Evolutionary conservation across 179 eudicot genomes (phyloP).

Genomic region (Beta lomatogona): DNA sequence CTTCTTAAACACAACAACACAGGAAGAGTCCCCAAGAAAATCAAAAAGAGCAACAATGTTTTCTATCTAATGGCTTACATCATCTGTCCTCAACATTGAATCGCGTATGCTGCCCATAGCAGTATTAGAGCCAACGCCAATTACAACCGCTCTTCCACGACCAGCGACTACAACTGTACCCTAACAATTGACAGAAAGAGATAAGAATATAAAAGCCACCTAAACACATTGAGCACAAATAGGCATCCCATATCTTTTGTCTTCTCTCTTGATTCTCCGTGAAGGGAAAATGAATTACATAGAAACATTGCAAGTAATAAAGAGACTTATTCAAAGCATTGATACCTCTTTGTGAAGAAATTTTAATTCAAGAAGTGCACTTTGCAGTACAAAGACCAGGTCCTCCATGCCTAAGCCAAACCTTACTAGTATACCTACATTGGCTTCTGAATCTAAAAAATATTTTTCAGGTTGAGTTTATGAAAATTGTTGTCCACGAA

Average conservation of each 20-base stretch:
- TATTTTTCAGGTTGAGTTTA: background rate
- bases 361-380: background rate
- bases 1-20: background rate
- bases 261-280: background rate
- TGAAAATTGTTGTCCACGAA: background rate
- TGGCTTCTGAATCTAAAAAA: background rate
- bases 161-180: conserved; percentile 97
- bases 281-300: background rate
- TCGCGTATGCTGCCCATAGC: conserved; percentile 99
- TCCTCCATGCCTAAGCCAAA: too few species aligned
- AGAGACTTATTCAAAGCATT: background rate
- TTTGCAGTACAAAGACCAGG: too few species aligned
- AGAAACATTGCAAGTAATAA: background rate
- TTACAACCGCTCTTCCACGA: conserved; percentile 91
- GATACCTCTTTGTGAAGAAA: background rate
- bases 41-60: background rate
- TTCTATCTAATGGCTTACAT: conserved; percentile 50
- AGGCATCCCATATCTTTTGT: background rate
- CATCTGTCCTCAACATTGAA: conserved; percentile 94
- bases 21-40: background rate
- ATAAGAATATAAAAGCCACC: conserved; percentile 10
- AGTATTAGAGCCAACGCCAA: conserved; percentile 96
- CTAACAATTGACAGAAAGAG: conserved; percentile 43
- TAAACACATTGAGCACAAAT: background rate
- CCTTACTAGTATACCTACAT: background rate